Base-by-base conservation (phyloP, 208 protist genomes). In the Lotmaria passim region DNA sequence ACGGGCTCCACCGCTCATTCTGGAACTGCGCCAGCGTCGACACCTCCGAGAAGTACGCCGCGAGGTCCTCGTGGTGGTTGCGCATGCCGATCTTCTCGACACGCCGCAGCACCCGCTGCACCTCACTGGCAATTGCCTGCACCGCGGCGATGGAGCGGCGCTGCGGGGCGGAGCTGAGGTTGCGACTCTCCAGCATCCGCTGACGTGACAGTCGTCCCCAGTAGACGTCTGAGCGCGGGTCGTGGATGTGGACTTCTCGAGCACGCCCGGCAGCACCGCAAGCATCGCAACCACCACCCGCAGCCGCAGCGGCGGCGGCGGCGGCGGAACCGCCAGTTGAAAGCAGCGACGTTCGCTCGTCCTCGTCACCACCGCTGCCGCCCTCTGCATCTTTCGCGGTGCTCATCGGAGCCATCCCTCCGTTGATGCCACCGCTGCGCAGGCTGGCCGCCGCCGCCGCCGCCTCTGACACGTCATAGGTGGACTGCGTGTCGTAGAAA, bases 31-130 rank as follows among this genome's bases (percentile, higher is more conserved):
- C 73, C 17, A 71, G 48, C 31, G 44, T 39, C 36, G 75, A 62
- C 33, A 79, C 53, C 51, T 79, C 70, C 4, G 74, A 72, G 60
- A 85, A 85, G 79, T 85, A 85, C n/a, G 39, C 61, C 47, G 68
- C 66, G n/a, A 85, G 57, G 66, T 85, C 79, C 24, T 70, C 47
- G 63, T 85, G 79, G 11, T 59, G 65, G 33, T 57, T 70, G 61
- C 60, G 66, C 31, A 39, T 28, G 33, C 79, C 75, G 30, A 71
- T 61, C 51, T 34, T 60, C 46, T 81, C 79, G 28, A 75, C 43
- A 11, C 73, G 71, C 24, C 51, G 50, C 55, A 85, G 56, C 48
- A 75, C 64, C 28, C 59, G 56, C 50, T 63, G 61, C 39, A 82
- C 46, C 3, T 66, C 51, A 19, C 21, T 36, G 21, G 38, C 70